Base-by-base conservation (phyloP, 1,139 yeast species). In the Suhomyces bribrorum region DNA sequence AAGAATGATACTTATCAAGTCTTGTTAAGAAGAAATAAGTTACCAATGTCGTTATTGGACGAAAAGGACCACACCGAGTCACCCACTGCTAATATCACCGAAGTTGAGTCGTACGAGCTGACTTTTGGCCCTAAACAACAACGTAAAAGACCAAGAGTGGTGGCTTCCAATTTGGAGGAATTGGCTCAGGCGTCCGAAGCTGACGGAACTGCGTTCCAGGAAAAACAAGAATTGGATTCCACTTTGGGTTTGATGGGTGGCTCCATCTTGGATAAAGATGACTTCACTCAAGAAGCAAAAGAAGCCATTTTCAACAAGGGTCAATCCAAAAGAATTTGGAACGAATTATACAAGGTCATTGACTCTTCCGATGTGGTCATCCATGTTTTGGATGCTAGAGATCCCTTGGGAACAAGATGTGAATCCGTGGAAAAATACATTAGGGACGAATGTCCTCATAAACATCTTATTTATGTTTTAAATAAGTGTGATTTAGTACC, bases 401-500 rank as follows among this genome's bases (percentile, higher is more conserved):
- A 92, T 69, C 98, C 98, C 18, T 62, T 88, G 50, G 98, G 98
- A 36, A 92, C 98, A 5, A 79, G 97, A 52, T 92, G 98, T 74
- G 85, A 77, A 53, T 78, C 95, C 3, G 96, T 92, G 43, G 97
- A 92, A 63, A 90, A 89, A 56, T 90, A 89, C 61, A 86, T 92
- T 61, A 81, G 77, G 53, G 92, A 86, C 47, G 98, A 92, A 66
- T 90, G 96, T 58, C 88, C 98, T 22, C 98, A 92, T 62, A 92
- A 92, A 67, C 98, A 92, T 73, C 76, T 92, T 70, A 85, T 92
- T 48, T 90, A 85, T 61, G 97, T 92, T 38, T 73, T 92, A 64
- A 92, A 92, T 77, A 92, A 92, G 77, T 89, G 97, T 77, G 98
- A 92, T 73, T 79, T 92, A 56, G 97, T 94, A 38, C 98, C 98